These are phyloP conservation scores for Aspergillus flavus DNA, from an alignment of 2,329 filamentous ascomycete species.

Conservation along the genomic window DNA sequence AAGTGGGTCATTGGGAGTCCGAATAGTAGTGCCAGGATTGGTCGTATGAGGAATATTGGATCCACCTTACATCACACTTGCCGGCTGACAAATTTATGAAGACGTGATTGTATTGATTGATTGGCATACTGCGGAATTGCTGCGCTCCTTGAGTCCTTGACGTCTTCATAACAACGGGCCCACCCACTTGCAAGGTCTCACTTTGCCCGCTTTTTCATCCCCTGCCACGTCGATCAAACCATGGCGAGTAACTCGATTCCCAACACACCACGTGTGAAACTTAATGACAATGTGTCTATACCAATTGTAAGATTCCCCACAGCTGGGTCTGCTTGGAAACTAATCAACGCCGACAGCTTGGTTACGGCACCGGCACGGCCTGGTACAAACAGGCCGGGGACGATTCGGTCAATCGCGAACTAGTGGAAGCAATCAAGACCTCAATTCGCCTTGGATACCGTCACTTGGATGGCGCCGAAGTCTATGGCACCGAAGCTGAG, in stretches of 20 bases:
- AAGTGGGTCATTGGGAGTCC: not conserved
- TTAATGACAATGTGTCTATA: conserved; percentile 59
- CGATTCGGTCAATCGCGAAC: conserved; percentile 53
- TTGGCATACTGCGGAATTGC: not conserved
- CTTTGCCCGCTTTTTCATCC: not conserved
- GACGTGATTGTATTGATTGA: not conserved
- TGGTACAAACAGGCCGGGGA: conserved; percentile 61
- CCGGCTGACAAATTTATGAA: not conserved
- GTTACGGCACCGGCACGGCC: conserved; percentile 65
- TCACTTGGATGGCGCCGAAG: conserved; percentile 66
- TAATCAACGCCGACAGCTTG: conserved; percentile 48
- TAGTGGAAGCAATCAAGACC: conserved; percentile 58
- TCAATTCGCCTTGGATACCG: conserved; percentile 62
- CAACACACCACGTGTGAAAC: conserved; percentile 40
- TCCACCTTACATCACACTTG: not conserved
- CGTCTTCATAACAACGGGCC: not conserved
- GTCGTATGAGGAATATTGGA: not conserved
- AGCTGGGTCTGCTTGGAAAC: conserved; percentile 5
- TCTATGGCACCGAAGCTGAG: conserved; percentile 54
- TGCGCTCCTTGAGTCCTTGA: not conserved
- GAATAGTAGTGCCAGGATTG: not conserved
- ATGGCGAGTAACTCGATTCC: not conserved
- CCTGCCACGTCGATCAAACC: not conserved
- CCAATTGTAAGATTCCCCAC: conserved; percentile 51
- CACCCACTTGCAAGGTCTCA: not conserved